Base-by-base conservation (phyloP, 768 basidiomycete genomes). In the Boletus pseudo-olivaceus region DNA sequence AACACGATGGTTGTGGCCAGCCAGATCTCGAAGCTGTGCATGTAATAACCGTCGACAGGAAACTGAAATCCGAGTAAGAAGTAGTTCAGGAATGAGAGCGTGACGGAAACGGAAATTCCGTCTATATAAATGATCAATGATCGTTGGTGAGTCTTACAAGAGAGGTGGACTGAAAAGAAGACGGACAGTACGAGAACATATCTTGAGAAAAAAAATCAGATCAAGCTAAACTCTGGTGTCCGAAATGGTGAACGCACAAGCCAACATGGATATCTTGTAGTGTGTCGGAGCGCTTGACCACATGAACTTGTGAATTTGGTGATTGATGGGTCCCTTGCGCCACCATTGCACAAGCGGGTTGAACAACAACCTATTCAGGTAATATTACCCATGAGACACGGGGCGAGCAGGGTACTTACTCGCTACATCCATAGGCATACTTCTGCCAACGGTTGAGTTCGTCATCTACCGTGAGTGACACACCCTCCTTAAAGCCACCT, bases 361-460 rank as follows among this genome's bases (percentile, higher is more conserved):
- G 80, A 95, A 94, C 56, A 93, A 80, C 46, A 95, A 78, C 70
- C 88, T 87, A 63, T 82, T 7, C 41, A 12, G 29, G 55, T 41
- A 45, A 43, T 27, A 15, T 39, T 42, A 32, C 49, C 37, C 35
- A 58, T 32, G 56, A 0, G 49, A 33, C 32, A 17, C n/a, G 19
- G 29, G 12, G 9, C 29, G n/a, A 43, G 50, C 14, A 65, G 67
- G 64, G 59, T 72, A 78, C 67, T 67, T 79, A 83, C 53, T 82
- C 82, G 49, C 65, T 70, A 64, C 48, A 63, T 81, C 86, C 88
- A 70, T 88, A 90, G 0, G 87, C 76, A 56, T 90, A 91, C 66
- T 94, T 96, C 57, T 94, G 90, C 93, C 93, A 96, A 2, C 93
- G 72, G 62, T 94, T 94, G 9, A 96, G 74, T 68, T 96, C 93